Base-by-base conservation (phyloP, 2,329 filamentous ascomycete genomes). In the Colletotrichum liaoningense region DNA sequence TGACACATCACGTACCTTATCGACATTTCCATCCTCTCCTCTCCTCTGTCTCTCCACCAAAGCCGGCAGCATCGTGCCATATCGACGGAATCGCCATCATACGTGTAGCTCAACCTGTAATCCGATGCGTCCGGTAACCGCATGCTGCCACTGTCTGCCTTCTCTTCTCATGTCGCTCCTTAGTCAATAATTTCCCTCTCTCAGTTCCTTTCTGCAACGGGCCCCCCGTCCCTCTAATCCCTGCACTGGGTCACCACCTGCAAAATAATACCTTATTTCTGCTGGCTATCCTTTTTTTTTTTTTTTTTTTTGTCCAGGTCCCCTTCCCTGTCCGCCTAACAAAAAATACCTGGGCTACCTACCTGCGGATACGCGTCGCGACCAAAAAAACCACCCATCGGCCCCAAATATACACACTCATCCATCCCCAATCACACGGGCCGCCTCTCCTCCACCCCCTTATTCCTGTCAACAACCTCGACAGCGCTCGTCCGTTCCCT, bases 141-240 rank as follows among this genome's bases (percentile, higher is more conserved):
- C 69, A 35, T 63, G 65, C 67, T 52, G 54, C 42, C 56, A 57
- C 64, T 52, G 57, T 33, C 56, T 60, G 19, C 7, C 33, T 67
- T 67, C 66, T 55, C 62, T 63, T 65, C 63, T 76, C 64, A 75
- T 76, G 76, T 76, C 76, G 33, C 69, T 76, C 72, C 63, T 74
- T 75, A 72, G 35, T 69, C 71, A 64, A 73, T 77, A 70, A 75
- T 58, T 69, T 63, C 54, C 49, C 35, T 60, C 58, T 69, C 62
- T 12, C 72, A 57, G 67, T 68, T 63, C 38, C 42, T 52, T 72
- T 72, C 58, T 72, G 65, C 69, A 72, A 69, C 71, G 60, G 28
- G 55, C 56, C 56, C 70, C 62, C 65, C 49, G 58, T 64, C 60
- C 60, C 52, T 49, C 55, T 72, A 55, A 71, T 72, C 65, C 74